Evolutionary conservation across 805 yeast genomes (phyloP).

Genomic region (Candida pseudofarinosa): DNA sequence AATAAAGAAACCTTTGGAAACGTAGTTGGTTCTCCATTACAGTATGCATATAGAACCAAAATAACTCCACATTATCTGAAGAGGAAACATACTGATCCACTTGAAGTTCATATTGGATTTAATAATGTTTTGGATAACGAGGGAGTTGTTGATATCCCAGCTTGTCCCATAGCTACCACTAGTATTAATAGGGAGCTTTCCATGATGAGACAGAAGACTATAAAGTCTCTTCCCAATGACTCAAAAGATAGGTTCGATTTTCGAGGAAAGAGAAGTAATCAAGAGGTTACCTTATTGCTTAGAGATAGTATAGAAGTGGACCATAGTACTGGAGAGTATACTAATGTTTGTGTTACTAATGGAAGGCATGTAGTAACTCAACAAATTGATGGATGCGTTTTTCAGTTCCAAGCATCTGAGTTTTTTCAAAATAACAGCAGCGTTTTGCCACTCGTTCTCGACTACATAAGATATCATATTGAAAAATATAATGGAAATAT

Average conservation of each 20-base stretch:
- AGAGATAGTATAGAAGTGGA: slow-evolving; percentile 32
- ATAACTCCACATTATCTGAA: slow-evolving; percentile 36
- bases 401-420: slow-evolving; percentile 35
- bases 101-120: slow-evolving; percentile 26
- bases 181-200: slow-evolving; percentile 25
- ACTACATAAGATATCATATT: slow-evolving; percentile 23
- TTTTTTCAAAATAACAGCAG: slow-evolving; percentile 40
- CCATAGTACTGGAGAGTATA: slow-evolving; percentile 25
- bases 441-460: slow-evolving; percentile 33
- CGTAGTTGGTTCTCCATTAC: slow-evolving; percentile 33
- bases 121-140: slow-evolving; percentile 20
- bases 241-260: neutral
- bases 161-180: slow-evolving; percentile 34
- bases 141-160: slow-evolving; percentile 27
- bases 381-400: slow-evolving; percentile 29
- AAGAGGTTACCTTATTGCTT: slow-evolving; percentile 15
- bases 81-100: slow-evolving; percentile 1
- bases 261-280: neutral
- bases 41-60: slow-evolving; percentile 37
- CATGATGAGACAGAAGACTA: slow-evolving; percentile 10
- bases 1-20: slow-evolving; percentile 16
- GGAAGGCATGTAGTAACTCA: slow-evolving; percentile 29
- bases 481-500: slow-evolving; percentile 5
- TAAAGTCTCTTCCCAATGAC: neutral
- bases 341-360: slow-evolving; percentile 21